A percentile compares a stretch with the other conserved stretches of the same genome.
Conservation (phyloP, 768 basidiomycete genomes). For the Flagelloscypha sp. region DNA sequence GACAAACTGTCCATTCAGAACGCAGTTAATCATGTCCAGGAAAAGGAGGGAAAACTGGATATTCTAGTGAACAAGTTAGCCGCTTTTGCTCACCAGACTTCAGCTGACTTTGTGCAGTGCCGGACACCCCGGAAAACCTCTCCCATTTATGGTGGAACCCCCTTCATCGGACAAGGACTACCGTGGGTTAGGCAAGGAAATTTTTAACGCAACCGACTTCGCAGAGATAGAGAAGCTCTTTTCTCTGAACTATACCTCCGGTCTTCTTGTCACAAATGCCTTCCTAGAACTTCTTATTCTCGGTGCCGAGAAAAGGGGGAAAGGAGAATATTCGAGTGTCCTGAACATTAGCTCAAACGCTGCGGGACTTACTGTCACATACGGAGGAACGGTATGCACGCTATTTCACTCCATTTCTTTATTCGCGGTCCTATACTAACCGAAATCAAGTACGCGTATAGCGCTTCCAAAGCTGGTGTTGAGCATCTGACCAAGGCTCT, state of each 20-base stretch:
- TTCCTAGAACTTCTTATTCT: slow-evolving; percentile 19
- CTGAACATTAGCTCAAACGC: slow-evolving; percentile 18
- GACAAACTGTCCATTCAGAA: slow-evolving; percentile 16
- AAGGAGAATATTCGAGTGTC: slow-evolving; percentile 13
- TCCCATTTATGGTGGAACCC: slow-evolving; percentile 6
- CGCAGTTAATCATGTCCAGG: slow-evolving; percentile 15
- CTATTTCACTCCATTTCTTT: neutral
- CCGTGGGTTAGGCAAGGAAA: slow-evolving; percentile 11
- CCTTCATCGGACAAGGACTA: slow-evolving; percentile 8
- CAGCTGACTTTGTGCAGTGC: slow-evolving; percentile 10
- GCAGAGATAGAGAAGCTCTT: slow-evolving; percentile 16
- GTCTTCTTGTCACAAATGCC: slow-evolving; percentile 18
- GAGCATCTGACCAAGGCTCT: slow-evolving; percentile 20
- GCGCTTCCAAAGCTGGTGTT: slow-evolving; percentile 19
- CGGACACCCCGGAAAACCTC: slow-evolving; percentile 15
- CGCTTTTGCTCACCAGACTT: neutral
- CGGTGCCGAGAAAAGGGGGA: slow-evolving; percentile 11
- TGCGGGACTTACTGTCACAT: slow-evolving; percentile 8
- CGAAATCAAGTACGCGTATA: slow-evolving; percentile 19
- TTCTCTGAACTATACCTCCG: slow-evolving; percentile 12
- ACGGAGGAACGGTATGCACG: neutral
- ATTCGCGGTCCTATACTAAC: neutral
- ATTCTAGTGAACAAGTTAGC: slow-evolving; percentile 23
- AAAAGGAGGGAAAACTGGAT: slow-evolving; percentile 18
- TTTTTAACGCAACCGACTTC: slow-evolving; percentile 18